A percentile compares a stretch with the other conserved stretches of the same genome.
Evolutionary conservation across 768 basidiomycete genomes (phyloP).

Genomic region (Amanita polypyramis): DNA sequence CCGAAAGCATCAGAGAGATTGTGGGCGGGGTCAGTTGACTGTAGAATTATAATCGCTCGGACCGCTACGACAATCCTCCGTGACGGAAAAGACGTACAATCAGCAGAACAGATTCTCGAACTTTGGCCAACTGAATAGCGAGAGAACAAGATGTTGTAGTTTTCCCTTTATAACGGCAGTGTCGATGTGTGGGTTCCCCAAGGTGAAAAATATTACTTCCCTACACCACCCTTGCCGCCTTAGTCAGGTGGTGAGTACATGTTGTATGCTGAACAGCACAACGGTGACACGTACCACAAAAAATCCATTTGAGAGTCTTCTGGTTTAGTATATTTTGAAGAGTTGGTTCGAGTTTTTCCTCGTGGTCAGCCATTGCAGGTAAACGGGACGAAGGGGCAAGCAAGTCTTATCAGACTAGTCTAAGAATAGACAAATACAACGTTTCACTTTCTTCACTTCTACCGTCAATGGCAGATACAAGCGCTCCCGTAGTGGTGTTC

Average conservation of each 20-base stretch:
- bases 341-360: slow-evolving; percentile 68
- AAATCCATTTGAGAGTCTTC: slow-evolving; percentile 93
- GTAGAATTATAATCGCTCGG: background rate
- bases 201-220: slow-evolving; percentile 34
- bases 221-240: slow-evolving; percentile 99
- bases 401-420: background rate
- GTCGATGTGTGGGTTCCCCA: background rate
- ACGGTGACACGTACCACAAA: slow-evolving; percentile 56
- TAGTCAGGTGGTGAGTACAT: slow-evolving; percentile 9
- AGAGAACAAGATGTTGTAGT: slow-evolving; percentile 97
- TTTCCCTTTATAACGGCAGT: slow-evolving; percentile 52
- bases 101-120: slow-evolving; percentile 90
- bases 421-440: background rate
- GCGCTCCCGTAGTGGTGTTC: slow-evolving; percentile 20
- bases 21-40: slow-evolving; percentile 99
- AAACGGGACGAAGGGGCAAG: background rate
- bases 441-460: background rate
- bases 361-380: slow-evolving; percentile 31
- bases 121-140: slow-evolving; percentile 89
- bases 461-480: slow-evolving; percentile 21
- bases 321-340: slow-evolving; percentile 95
- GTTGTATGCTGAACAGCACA: slow-evolving; percentile 3
- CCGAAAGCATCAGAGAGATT: slow-evolving; percentile 98
- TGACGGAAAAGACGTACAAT: slow-evolving; percentile 51
- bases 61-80: background rate